Evolutionary conservation across 2,329 filamentous ascomycete species (phyloP).

Genomic region (Dothideomycetes sp.): DNA sequence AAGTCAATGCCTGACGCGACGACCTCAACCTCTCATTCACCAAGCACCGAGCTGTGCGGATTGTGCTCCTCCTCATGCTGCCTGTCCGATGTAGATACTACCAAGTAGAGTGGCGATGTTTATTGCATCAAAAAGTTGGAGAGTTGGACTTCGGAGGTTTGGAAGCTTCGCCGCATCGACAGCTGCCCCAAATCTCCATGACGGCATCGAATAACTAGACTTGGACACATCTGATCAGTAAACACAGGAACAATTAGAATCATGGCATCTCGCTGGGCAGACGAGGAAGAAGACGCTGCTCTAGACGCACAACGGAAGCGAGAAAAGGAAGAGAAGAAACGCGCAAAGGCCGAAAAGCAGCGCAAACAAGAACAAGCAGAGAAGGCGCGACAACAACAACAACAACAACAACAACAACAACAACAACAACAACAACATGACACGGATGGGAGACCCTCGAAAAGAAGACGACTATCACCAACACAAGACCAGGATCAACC

Average conservation of each 20-base stretch:
- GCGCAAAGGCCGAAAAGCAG: conserved; percentile 72
- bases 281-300: conserved; percentile 70
- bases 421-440: conserved; percentile 21
- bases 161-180: conserved; percentile 8
- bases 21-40: not conserved
- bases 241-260: conserved; percentile 12
- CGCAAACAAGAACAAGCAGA: conserved; percentile 52
- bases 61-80: conserved; percentile 13
- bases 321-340: conserved; percentile 85
- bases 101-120: not conserved
- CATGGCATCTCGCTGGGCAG: conserved; percentile 70
- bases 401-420: conserved; percentile 26
- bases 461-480: conserved; percentile 51
- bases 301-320: conserved; percentile 62
- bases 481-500: conserved; percentile 32
- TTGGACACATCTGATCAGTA: not conserved
- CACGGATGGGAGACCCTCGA: conserved; percentile 40
- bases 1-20: conserved; percentile 1
- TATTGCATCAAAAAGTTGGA: conserved; percentile 4
- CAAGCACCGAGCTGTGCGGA: conserved; percentile 1
- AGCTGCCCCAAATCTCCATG: not conserved
- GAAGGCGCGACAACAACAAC: conserved; percentile 24
- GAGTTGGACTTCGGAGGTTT: conserved; percentile 8
- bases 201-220: not conserved
- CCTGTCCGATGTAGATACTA: conserved; percentile 2